Percentiles rank a stretch among this genome's conserved stretches.
Evolutionary conservation across 495 filamentous ascomycete species (phyloP).

Genomic region (Hypomontagnella submonticulosa): DNA sequence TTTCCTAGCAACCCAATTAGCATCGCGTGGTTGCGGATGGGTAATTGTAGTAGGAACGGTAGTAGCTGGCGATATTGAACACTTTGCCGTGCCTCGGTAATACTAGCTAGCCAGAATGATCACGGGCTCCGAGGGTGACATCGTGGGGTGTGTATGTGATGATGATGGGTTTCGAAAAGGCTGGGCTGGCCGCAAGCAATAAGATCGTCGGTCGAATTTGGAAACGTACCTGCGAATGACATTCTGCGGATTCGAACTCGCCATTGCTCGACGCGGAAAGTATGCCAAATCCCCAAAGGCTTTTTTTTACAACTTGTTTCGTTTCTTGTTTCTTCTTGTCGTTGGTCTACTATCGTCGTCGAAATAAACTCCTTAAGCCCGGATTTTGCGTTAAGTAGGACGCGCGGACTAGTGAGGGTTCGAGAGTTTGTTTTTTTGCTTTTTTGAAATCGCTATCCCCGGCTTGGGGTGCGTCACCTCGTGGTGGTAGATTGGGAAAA

Average conservation of each 20-base stretch:
- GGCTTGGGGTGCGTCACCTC: slow-evolving; percentile 28
- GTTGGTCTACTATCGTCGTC: slow-evolving; percentile 12
- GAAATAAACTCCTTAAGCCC: slow-evolving; percentile 26
- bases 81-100: slow-evolving; percentile 1
- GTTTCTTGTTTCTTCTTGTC: slow-evolving; percentile 10
- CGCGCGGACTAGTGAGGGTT: slow-evolving; percentile 26
- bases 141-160: slow-evolving; percentile 29
- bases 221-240: slow-evolving; percentile 54
- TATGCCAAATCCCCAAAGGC: slow-evolving; percentile 29
- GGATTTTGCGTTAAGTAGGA: slow-evolving; percentile 11
- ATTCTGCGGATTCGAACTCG: slow-evolving; percentile 48
- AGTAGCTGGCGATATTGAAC: slow-evolving; percentile 4
- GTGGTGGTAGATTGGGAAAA: slow-evolving; percentile 16
- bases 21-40: slow-evolving; percentile 4
- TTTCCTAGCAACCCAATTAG: slow-evolving; percentile 71
- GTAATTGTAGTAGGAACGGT: background rate
- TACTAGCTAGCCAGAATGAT: slow-evolving; percentile 18
- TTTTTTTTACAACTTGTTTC: too few species aligned
- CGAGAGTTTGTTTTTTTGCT: slow-evolving; percentile 23
- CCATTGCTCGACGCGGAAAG: slow-evolving; percentile 44
- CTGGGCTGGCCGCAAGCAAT: slow-evolving; percentile 21
- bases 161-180: slow-evolving; percentile 14
- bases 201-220: slow-evolving; percentile 28
- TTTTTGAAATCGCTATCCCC: slow-evolving; percentile 14
- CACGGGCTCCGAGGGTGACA: slow-evolving; percentile 20